phyloP scores from a whole-genome alignment of 2,329 filamentous ascomycete species.

The Sporothrix mexicana region DNA sequence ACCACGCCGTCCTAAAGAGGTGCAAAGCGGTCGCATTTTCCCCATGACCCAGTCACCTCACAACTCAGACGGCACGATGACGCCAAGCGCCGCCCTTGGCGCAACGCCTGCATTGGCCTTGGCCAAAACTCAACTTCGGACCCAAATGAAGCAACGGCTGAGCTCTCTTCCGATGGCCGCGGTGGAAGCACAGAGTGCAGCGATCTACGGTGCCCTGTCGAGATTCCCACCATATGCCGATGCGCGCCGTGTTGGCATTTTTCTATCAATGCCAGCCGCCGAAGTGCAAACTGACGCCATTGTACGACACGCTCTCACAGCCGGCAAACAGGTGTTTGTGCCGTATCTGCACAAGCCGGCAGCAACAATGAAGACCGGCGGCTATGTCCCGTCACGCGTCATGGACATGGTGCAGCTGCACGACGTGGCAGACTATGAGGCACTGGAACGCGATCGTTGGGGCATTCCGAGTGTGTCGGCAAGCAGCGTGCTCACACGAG shows the following conservation, averaged over 20 bases:
- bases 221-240: constrained; percentile 74
- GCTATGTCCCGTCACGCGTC: constrained; percentile 64
- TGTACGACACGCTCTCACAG: constrained; percentile 76
- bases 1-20: neutral
- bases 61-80: constrained; percentile 10
- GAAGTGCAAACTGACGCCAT: constrained; percentile 86
- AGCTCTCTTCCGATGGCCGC: constrained; percentile 65
- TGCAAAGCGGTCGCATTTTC: no score
- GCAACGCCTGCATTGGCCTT: constrained; percentile 63
- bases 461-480: constrained; percentile 86
- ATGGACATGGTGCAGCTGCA: constrained; percentile 95
- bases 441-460: constrained; percentile 80
- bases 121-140: constrained; percentile 78
- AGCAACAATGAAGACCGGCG: constrained; percentile 43
- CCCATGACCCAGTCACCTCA: neutral
- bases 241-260: constrained; percentile 80
- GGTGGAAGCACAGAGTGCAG: constrained; percentile 69
- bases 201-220: constrained; percentile 68
- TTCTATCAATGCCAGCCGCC: constrained; percentile 87
- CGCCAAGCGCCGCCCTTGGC: constrained; percentile 17
- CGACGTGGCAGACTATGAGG: constrained; percentile 77
- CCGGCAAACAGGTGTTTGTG: constrained; percentile 86
- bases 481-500: constrained; percentile 67
- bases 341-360: constrained; percentile 79
- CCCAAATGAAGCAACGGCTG: constrained; percentile 70